A percentile compares a stretch with the other conserved stretches of the same genome.
phyloP scores from a whole-genome alignment of 2,329 filamentous ascomycete genomes.

The Nemania sp. region DNA sequence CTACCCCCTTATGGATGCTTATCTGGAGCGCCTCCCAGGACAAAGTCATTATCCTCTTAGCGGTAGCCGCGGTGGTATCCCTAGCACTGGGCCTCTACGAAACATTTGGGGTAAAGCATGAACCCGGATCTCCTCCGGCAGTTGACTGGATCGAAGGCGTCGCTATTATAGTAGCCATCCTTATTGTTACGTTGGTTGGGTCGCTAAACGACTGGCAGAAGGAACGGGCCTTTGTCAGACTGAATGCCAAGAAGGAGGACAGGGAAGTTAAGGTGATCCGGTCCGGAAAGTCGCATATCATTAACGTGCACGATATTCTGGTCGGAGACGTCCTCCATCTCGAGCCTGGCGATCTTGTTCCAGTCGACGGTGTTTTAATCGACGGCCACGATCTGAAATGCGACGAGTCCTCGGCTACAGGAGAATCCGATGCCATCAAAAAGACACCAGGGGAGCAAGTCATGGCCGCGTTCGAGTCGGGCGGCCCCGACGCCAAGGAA shows the following conservation, averaged over 20 bases:
- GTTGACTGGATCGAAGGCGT: constrained; percentile 68
- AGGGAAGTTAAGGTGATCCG: constrained; percentile 66
- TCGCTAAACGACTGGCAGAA: constrained; percentile 67
- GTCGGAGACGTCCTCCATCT: constrained; percentile 69
- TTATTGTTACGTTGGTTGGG: constrained; percentile 64
- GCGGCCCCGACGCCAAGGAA: constrained; percentile 50
- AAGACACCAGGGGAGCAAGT: constrained; percentile 65
- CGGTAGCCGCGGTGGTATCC: constrained; percentile 69
- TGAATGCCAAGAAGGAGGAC: constrained; percentile 64
- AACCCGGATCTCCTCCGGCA: constrained; percentile 45
- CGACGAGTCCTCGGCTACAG: constrained; percentile 72
- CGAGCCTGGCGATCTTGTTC: constrained; percentile 70
- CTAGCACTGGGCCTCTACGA: constrained; percentile 72
- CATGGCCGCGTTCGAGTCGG: constrained; percentile 57
- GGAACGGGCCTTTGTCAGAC: constrained; percentile 62
- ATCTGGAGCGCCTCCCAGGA: constrained; percentile 76
- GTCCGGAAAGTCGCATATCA: constrained; percentile 63
- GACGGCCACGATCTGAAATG: constrained; percentile 67
- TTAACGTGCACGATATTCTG: constrained; percentile 66
- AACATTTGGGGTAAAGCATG: constrained; percentile 55
- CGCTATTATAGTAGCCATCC: constrained; percentile 63
- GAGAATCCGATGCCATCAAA: constrained; percentile 71
- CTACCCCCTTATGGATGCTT: constrained; percentile 60
- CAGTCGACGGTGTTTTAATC: constrained; percentile 69
- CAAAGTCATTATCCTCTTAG: constrained; percentile 72